These are phyloP conservation scores for Daedalea quercina DNA, from an alignment of 768 basidiomycete genomes.

Conservation along the genomic window DNA sequence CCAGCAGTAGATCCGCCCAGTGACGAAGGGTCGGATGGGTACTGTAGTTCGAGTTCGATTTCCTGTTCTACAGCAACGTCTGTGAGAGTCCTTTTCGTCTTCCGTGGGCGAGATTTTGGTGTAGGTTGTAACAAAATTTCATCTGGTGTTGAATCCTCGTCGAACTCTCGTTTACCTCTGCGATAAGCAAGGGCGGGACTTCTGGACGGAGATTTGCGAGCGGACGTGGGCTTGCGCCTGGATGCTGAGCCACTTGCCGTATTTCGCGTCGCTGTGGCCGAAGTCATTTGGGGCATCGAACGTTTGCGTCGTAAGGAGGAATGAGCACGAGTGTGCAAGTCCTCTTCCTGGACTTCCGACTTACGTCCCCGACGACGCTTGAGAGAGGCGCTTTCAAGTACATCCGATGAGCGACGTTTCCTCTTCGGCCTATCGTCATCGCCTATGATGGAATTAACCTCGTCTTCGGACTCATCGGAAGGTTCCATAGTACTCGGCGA, in stretches of 20 bases:
- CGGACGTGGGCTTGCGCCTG: too few relatives aligned
- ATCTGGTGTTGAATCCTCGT: slow-evolving; percentile 9
- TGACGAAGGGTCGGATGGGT: not conserved
- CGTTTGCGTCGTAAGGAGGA: not conserved
- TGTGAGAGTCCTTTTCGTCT: not conserved
- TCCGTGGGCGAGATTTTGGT: not conserved
- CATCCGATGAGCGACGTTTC: not conserved
- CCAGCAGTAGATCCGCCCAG: not conserved
- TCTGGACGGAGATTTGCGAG: too few relatives aligned
- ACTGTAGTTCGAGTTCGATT: not conserved
- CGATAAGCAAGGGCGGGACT: too few relatives aligned
- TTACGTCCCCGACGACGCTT: slow-evolving; percentile 1
- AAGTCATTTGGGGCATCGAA: not conserved
- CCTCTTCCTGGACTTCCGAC: slow-evolving; percentile 1
- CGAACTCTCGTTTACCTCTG: too few relatives aligned
- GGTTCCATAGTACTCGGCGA: not conserved
- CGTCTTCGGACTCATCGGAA: slow-evolving; percentile 10
- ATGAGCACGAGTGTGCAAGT: not conserved
- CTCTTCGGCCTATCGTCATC: slow-evolving; percentile 1
- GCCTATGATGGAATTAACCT: slow-evolving; percentile 9
- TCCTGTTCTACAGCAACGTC: not conserved
- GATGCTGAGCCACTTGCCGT: too few relatives aligned
- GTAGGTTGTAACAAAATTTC: slow-evolving; percentile 9
- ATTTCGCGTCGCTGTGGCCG: not conserved
- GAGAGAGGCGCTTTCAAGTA: slow-evolving; percentile 1